Conservation (phyloP, 352 stramenopile genomes). For the Pythium plurisporium region DNA sequence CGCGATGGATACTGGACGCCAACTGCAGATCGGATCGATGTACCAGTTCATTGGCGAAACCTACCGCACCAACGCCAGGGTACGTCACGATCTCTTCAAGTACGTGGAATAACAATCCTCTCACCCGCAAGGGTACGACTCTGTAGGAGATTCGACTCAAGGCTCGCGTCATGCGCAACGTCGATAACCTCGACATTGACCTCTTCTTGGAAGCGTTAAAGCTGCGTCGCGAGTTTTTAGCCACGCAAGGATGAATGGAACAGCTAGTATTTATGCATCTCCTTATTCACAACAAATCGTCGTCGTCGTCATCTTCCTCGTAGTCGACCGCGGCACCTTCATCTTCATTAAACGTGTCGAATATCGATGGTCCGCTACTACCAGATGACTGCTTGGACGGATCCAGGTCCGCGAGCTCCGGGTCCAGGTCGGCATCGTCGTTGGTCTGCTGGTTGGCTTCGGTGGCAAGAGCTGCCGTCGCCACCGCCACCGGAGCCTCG, state of each 20-base stretch:
- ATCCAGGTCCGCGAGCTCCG: constrained; percentile 27
- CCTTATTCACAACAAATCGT: constrained; percentile 56
- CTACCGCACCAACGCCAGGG: constrained; percentile 27
- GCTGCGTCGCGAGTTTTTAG: constrained; percentile 71
- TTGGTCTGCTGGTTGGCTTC: background rate
- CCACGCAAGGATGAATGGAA: constrained; percentile 23
- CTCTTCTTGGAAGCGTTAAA: constrained; percentile 70
- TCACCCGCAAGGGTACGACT: no score
- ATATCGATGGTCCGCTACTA: constrained; percentile 41
- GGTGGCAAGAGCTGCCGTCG: background rate
- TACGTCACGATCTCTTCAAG: constrained; percentile 11
- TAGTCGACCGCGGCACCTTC: constrained; percentile 33
- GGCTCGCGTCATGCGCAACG: constrained; percentile 68
- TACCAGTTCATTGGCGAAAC: constrained; percentile 85
- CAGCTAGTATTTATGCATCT: constrained; percentile 11
- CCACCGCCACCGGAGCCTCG: background rate
- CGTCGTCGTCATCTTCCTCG: constrained; percentile 46
- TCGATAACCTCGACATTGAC: constrained; percentile 77
- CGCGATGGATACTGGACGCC: constrained; percentile 35
- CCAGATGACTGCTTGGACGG: constrained; percentile 9
- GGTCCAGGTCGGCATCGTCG: constrained; percentile 11
- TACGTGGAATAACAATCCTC: no score
- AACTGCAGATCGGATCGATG: constrained; percentile 65
- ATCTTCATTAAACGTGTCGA: constrained; percentile 66
- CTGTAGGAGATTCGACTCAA: constrained; percentile 48